Evolutionary conservation across 495 filamentous ascomycete genomes (phyloP), one percentile per base, ranked within the genome.

Genomic region (Rhizodiscina lignyota): DNA sequence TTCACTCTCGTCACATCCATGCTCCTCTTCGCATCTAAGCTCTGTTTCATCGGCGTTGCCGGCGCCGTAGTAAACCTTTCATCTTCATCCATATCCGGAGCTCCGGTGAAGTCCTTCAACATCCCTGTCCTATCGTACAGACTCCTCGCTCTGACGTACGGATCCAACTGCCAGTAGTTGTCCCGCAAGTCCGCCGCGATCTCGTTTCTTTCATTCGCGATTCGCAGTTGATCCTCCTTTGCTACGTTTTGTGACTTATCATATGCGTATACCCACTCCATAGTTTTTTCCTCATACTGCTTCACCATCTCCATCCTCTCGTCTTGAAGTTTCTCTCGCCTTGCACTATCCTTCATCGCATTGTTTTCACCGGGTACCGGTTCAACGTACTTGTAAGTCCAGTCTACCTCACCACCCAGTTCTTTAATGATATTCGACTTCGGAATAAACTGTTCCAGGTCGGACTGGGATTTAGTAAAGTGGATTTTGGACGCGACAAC

Each of bases 401-500:
- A 94, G 40, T 82, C 66, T 38, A 92, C 85, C 16, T 74, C 63
- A 35, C 87, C 89, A 17, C 83, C 84, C 10, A 93, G 61, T 33
- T 87, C 85, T 40, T 73, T 74, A 36, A 73, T 63, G 43, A 96
- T 83, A 36, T 76, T 79, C 27, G 63, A 61, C 18, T 56, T 60
- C 3, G 71, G 63, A 41, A 97, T 74, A 55, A 79, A 94, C 18
- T 69, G 58, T 48, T 79, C 72, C 34, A 97, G 61, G 27, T 96
- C 89, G 28, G 77, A 66, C 41, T 71, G 52, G 42, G 68, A 83
- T 43, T 83, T 87, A 38, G 84, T 92, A 59, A 97, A 97, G 52
- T 96, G 79, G 27, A 97, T 79, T 56, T 97, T 96, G 41, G 69
- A 64, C 27, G 89, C 91, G 18, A 96, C 91, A 8, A 94, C 91